Percentiles rank a stretch among this genome's conserved stretches.
Conservation (phyloP, 148 eudicot species). For the Rhododendron kiyosumense region DNA sequence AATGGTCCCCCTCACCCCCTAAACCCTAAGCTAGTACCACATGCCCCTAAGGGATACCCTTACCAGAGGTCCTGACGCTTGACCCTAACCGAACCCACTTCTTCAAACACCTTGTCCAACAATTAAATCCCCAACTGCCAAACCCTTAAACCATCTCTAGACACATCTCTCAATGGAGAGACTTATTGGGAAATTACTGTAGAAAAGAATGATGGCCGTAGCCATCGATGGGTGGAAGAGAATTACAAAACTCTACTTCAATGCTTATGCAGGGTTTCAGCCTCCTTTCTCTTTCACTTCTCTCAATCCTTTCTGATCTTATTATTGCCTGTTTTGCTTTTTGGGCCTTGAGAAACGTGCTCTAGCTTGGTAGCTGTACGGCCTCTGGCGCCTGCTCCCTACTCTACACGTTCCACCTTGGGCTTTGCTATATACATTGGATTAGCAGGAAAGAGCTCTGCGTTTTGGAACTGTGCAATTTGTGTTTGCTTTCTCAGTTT, state of each 20-base stretch:
- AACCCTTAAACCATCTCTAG: conserved; percentile 2
- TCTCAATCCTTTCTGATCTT: conserved; percentile 15
- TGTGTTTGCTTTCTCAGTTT: background rate
- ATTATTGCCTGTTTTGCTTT: conserved; percentile 20
- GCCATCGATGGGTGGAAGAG: background rate
- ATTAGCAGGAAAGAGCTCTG: background rate
- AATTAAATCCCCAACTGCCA: conserved; percentile 11
- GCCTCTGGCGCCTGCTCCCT: conserved; percentile 7
- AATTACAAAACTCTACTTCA: background rate
- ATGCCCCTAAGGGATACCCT: background rate
- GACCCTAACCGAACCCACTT: background rate
- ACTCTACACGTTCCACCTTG: conserved; percentile 21
- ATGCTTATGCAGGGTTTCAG: conserved; percentile 1
- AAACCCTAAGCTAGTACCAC: background rate
- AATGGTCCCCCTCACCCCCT: conserved; percentile 14
- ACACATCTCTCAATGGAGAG: background rate
- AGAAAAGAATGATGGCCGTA: background rate
- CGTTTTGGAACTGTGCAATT: background rate
- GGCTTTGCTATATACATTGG: conserved; percentile 23
- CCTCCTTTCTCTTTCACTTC: conserved; percentile 8
- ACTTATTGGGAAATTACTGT: background rate
- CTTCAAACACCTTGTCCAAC: conserved; percentile 1
- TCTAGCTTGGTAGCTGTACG: conserved; percentile 18
- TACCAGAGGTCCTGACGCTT: background rate
- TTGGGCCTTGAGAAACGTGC: conserved; percentile 26